These are phyloP conservation scores for Melampsora americana DNA, from an alignment of 1,284 basidiomycete genomes.

Conservation along the genomic window DNA sequence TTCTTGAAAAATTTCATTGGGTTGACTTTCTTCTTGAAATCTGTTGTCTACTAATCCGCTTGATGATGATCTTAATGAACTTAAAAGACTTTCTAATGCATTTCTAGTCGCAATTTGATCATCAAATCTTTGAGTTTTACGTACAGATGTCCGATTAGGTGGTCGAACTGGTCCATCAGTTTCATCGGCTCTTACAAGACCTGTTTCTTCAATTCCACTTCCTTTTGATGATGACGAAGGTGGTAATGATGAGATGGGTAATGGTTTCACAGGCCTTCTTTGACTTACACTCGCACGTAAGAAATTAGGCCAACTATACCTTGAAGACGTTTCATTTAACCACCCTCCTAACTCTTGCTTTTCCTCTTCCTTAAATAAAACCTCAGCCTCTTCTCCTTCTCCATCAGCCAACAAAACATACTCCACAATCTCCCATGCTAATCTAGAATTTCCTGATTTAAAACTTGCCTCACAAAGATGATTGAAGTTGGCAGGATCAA, in stretches of 20 bases:
- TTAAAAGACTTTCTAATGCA: slow-evolving; percentile 18
- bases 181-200: slow-evolving; percentile 30
- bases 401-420: slow-evolving; percentile 14
- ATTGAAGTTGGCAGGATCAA: slow-evolving; percentile 92
- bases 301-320: background rate
- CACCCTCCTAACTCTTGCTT: no score
- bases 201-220: slow-evolving; percentile 25
- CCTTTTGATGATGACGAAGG: background rate
- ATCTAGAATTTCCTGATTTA: slow-evolving; percentile 56
- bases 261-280: background rate
- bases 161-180: slow-evolving; percentile 39
- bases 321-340: background rate
- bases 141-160: slow-evolving; percentile 29
- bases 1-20: background rate
- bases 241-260: background rate
- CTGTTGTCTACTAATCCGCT: background rate
- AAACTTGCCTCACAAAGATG: slow-evolving; percentile 72
- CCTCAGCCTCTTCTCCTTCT: slow-evolving; percentile 5
- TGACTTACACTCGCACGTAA: background rate
- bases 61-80: slow-evolving; percentile 16
- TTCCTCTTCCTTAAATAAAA: background rate
- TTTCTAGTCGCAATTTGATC: slow-evolving; percentile 15
- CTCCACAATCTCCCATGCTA: slow-evolving; percentile 38
- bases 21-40: background rate
- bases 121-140: slow-evolving; percentile 36